Conservation (phyloP, 495 filamentous ascomycete species). For the Penicillium cinerascens region DNA sequence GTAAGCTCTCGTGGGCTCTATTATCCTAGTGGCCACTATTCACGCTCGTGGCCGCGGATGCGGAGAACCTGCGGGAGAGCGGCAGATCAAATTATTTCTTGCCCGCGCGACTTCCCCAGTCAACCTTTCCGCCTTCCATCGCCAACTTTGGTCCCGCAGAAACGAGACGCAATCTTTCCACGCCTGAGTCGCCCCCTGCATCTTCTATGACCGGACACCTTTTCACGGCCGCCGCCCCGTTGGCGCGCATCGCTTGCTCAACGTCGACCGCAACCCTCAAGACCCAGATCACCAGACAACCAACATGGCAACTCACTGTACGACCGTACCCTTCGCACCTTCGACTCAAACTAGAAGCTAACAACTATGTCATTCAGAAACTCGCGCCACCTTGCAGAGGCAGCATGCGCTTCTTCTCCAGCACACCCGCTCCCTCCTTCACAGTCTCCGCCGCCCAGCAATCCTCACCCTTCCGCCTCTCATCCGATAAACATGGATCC, state of each 20-base stretch:
- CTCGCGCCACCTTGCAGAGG: constrained; percentile 7
- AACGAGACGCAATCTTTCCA: not conserved
- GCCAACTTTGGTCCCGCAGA: not conserved
- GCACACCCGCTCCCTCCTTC: constrained; percentile 17
- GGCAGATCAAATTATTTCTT: constrained; percentile 16
- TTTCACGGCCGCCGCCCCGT: constrained; percentile 16
- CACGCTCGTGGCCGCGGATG: not conserved
- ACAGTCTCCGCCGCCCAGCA: constrained; percentile 7
- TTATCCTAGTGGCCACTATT: not conserved
- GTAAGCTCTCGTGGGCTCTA: not conserved
- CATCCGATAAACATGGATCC: constrained; percentile 21
- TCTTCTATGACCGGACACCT: constrained; percentile 14
- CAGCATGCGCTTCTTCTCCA: constrained; percentile 15
- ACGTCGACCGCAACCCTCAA: constrained; percentile 6
- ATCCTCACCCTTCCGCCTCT: constrained; percentile 39
- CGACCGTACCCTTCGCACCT: not conserved
- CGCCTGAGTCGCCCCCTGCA: not conserved
- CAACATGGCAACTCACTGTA: constrained; percentile 11
- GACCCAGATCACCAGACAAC: constrained; percentile 5
- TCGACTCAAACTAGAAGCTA: not conserved
- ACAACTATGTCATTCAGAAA: not conserved
- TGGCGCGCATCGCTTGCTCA: constrained; percentile 15
- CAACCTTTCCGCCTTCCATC: not conserved
- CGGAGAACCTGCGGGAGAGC: constrained; percentile 10
- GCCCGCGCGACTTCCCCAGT: constrained; percentile 7